phyloP scores from a whole-genome alignment of 441 rosid genomes.

The Pelargonium exstipulatum region DNA sequence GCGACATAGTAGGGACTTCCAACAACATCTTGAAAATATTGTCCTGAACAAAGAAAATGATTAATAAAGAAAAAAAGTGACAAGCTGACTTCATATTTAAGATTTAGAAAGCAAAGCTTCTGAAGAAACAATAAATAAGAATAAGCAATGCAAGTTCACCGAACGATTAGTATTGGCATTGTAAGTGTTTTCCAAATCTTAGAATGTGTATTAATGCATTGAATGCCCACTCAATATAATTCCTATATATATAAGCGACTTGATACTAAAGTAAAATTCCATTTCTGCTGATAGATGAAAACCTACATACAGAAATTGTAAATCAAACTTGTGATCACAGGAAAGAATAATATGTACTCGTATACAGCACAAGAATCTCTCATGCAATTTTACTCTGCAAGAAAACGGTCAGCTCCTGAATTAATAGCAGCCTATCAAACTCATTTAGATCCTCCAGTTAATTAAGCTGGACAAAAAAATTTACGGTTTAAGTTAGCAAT shows the following conservation, averaged over 20 bases:
- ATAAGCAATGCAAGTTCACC: neutral
- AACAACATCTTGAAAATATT: conserved; percentile 75
- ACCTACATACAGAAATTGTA: neutral
- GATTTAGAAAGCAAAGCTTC: neutral
- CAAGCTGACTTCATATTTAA: neutral
- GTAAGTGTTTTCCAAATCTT: neutral
- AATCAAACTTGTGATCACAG: neutral
- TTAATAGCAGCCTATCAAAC: neutral
- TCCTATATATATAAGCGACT: neutral
- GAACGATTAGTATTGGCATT: neutral
- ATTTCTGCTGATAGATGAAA: neutral
- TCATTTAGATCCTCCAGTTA: neutral
- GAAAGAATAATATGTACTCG: neutral
- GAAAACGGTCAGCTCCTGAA: neutral
- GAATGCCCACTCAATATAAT: neutral
- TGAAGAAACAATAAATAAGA: too few relatives aligned
- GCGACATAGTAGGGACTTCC: conserved; percentile 98
- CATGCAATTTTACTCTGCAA: neutral
- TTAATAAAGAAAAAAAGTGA: neutral
- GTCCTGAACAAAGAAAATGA: conserved; percentile 40
- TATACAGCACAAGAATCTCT: neutral
- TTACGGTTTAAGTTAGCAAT: neutral
- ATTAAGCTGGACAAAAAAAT: neutral
- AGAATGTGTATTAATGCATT: neutral
- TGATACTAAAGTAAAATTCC: neutral